A percentile compares a stretch with the other conserved stretches of the same genome.
Conservation (phyloP, 805 yeast species). For the Kazachstania psychrophila region DNA sequence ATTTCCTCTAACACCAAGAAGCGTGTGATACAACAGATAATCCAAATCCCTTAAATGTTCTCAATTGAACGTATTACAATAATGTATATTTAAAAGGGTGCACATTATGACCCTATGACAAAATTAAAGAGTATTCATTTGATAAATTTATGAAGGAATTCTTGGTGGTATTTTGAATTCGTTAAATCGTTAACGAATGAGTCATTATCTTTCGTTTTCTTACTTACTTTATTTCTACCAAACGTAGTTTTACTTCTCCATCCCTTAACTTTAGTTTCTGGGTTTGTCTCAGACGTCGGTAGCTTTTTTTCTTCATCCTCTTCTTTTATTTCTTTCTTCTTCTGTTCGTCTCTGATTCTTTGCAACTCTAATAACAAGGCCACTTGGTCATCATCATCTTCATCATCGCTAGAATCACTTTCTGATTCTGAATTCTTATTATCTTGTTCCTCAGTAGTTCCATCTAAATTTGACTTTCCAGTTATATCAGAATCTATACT, state of each 20-base stretch:
- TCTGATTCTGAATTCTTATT: slow-evolving; percentile 3
- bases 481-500: too few relatives aligned
- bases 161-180: slow-evolving; percentile 34
- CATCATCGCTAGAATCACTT: slow-evolving; percentile 31
- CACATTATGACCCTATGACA: too few relatives aligned
- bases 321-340: slow-evolving; percentile 17
- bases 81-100: too few relatives aligned
- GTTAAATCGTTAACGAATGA: slow-evolving; percentile 30
- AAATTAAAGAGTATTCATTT: too few relatives aligned
- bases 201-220: slow-evolving; percentile 13
- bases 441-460: background rate
- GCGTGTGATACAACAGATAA: too few relatives aligned
- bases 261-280: slow-evolving; percentile 13
- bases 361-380: slow-evolving; percentile 36
- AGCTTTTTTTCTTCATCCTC: slow-evolving; percentile 18
- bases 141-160: slow-evolving; percentile 35
- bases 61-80: too few relatives aligned
- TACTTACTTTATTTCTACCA: slow-evolving; percentile 14
- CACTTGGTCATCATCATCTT: slow-evolving; percentile 34
- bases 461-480: background rate
- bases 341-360: slow-evolving; percentile 31
- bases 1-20: too few relatives aligned
- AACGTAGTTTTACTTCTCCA: slow-evolving; percentile 23
- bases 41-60: too few relatives aligned
- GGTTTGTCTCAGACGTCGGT: background rate